These are phyloP conservation scores for Metroxylon sagu DNA, from an alignment of 176 grass and related monocot species.

Conservation along the genomic window DNA sequence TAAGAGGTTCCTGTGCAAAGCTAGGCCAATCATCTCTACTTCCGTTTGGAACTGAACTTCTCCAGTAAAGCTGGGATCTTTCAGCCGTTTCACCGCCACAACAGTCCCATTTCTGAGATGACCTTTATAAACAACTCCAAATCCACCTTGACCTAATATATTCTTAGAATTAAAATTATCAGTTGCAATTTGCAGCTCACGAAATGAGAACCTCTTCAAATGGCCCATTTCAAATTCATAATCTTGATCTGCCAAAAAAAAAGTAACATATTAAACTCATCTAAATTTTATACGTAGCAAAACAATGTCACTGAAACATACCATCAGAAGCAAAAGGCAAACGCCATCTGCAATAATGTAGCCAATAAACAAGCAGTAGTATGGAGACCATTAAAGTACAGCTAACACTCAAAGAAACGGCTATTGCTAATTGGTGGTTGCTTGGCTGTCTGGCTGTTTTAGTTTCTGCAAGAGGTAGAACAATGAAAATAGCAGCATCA, in stretches of 20 bases:
- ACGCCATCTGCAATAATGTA: constrained; percentile 78
- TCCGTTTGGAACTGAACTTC: constrained; percentile 97
- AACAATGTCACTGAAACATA: constrained; percentile 26
- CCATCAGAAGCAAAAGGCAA: constrained; percentile 80
- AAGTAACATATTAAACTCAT: constrained; percentile 5
- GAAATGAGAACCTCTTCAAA: constrained; percentile 73
- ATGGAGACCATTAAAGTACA: constrained; percentile 44
- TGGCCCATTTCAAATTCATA: constrained; percentile 89
- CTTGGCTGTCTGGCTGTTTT: constrained; percentile 19
- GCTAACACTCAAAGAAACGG: constrained; percentile 56
- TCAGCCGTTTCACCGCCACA: constrained; percentile 83
- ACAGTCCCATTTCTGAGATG: constrained; percentile 64
- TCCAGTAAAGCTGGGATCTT: constrained; percentile 83
- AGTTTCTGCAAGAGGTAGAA: constrained; percentile 40
- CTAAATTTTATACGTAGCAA: constrained; percentile 8
- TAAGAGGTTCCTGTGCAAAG: constrained; percentile 89
- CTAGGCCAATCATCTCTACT: constrained; percentile 93
- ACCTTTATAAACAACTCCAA: constrained; percentile 95
- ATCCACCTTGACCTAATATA: constrained; percentile 87
- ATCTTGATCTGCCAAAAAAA: constrained; percentile 57
- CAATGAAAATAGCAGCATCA: constrained; percentile 19
- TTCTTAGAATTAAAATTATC: constrained; percentile 73
- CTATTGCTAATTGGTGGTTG: constrained; percentile 69
- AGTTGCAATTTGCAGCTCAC: constrained; percentile 72
- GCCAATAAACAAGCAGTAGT: constrained; percentile 59